Conservation (phyloP, 2,329 filamentous ascomycete genomes). For the Botryotinia calthae region DNA sequence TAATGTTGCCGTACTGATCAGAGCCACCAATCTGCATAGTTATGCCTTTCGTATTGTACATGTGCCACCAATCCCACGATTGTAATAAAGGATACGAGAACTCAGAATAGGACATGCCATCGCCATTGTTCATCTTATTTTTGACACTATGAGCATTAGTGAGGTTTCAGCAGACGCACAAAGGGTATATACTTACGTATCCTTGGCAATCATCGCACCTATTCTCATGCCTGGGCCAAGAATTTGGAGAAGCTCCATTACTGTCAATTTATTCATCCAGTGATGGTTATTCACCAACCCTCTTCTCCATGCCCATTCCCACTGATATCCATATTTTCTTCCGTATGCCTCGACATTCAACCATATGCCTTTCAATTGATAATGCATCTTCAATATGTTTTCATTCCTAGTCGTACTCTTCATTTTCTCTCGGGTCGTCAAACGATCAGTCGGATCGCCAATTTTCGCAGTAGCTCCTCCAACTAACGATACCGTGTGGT, state of each 20-base stretch:
- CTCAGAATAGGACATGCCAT: slow-evolving; percentile 92
- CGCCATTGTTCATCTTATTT: slow-evolving; percentile 75
- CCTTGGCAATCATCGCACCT: slow-evolving; percentile 82
- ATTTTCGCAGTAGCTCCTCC: slow-evolving; percentile 75
- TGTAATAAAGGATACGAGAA: slow-evolving; percentile 93
- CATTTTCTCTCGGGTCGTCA: slow-evolving; percentile 58
- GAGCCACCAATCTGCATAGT: slow-evolving; percentile 92
- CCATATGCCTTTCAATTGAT: slow-evolving; percentile 72
- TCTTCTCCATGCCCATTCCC: slow-evolving; percentile 65
- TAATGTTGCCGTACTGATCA: slow-evolving; percentile 95
- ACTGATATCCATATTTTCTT: slow-evolving; percentile 60
- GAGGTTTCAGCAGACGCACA: neutral
- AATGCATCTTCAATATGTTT: slow-evolving; percentile 67
- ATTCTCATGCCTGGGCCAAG: slow-evolving; percentile 73
- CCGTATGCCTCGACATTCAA: slow-evolving; percentile 66
- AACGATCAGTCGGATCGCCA: slow-evolving; percentile 73
- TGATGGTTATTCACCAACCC: slow-evolving; percentile 75
- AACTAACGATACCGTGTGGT: slow-evolving; percentile 63
- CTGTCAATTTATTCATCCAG: slow-evolving; percentile 72
- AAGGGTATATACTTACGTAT: slow-evolving; percentile 62
- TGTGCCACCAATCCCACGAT: slow-evolving; percentile 93
- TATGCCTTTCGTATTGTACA: slow-evolving; percentile 66
- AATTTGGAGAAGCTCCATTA: slow-evolving; percentile 72
- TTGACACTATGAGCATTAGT: slow-evolving; percentile 55
- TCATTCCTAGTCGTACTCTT: slow-evolving; percentile 52